These are phyloP conservation scores for Geotrichum ghanense DNA, from an alignment of 805 yeast genomes.

Conservation along the genomic window DNA sequence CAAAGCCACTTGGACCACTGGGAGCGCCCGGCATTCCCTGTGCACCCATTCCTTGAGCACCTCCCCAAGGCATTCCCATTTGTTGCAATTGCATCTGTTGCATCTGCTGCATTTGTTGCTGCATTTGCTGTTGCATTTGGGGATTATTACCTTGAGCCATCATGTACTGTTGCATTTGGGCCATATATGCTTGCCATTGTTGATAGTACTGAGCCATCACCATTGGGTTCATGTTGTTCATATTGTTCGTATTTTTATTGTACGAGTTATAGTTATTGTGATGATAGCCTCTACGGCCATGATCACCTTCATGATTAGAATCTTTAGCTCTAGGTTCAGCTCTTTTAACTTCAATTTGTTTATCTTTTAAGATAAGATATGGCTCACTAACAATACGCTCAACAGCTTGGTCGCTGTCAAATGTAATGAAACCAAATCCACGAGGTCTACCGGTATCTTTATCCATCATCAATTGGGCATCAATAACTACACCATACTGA, in stretches of 20 bases:
- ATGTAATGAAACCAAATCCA: conserved; percentile 95
- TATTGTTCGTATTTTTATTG: conserved; percentile 5
- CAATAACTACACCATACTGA: conserved; percentile 82
- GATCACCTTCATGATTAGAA: conserved; percentile 5
- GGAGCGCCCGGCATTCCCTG: not conserved
- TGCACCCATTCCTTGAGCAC: not conserved
- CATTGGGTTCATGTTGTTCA: conserved; percentile 29
- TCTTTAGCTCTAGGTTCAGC: conserved; percentile 31
- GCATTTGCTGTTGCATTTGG: conserved; percentile 6
- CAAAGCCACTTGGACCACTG: conserved; percentile 6
- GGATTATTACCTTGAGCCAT: conserved; percentile 8
- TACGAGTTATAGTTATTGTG: conserved; percentile 4
- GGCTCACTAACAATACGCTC: conserved; percentile 77
- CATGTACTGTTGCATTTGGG: conserved; percentile 28
- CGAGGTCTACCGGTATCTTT: conserved; percentile 94
- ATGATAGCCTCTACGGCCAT: not conserved
- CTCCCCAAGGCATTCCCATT: conserved; percentile 1
- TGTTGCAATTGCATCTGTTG: not conserved
- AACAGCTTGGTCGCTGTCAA: conserved; percentile 89
- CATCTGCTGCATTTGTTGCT: conserved; percentile 7
- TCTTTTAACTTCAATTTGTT: conserved; percentile 35
- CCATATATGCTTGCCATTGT: conserved; percentile 30
- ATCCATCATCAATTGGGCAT: conserved; percentile 94
- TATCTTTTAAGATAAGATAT: conserved; percentile 75
- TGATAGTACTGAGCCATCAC: conserved; percentile 33